Percentiles rank a stretch among this genome's conserved stretches.
Conservation (phyloP, 768 basidiomycete species). For the Lentinula raphanica region DNA sequence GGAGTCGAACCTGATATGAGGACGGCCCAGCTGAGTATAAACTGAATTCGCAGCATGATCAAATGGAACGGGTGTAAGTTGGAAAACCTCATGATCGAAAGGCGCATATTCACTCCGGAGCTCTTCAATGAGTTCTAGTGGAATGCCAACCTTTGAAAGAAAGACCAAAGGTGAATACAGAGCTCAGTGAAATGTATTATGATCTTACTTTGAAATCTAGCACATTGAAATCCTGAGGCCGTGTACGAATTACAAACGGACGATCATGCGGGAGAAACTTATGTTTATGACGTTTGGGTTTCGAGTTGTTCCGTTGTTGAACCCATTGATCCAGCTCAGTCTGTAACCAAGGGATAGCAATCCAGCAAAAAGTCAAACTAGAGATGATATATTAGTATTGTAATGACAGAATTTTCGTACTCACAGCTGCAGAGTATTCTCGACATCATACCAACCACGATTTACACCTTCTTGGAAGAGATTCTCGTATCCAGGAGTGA, state of each 20-base stretch:
- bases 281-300: conserved; percentile 19
- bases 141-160: conserved; percentile 15
- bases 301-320: conserved; percentile 17
- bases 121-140: conserved; percentile 12
- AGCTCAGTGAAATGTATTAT: not conserved
- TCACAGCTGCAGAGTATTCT: conserved; percentile 7
- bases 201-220: conserved; percentile 30
- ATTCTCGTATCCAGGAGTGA: conserved; percentile 32
- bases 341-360: conserved; percentile 38
- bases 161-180: not conserved
- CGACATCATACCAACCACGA: conserved; percentile 23
- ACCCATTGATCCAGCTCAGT: conserved; percentile 27
- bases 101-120: conserved; percentile 22
- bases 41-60: not conserved
- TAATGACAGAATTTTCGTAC: no score
- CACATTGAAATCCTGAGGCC: conserved; percentile 22
- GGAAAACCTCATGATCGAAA: conserved; percentile 21
- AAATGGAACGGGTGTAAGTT: conserved; percentile 25
- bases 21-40: not conserved
- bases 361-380: conserved; percentile 36
- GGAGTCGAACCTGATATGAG: not conserved
- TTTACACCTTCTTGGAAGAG: conserved; percentile 26
- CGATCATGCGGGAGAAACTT: conserved; percentile 36
- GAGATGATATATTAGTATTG: not conserved
- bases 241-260: conserved; percentile 27